A percentile compares a stretch with the other conserved stretches of the same genome.
These are phyloP conservation scores for Xylaria sp. DNA, from an alignment of 2,329 filamentous ascomycete species.

Conservation along the genomic window DNA sequence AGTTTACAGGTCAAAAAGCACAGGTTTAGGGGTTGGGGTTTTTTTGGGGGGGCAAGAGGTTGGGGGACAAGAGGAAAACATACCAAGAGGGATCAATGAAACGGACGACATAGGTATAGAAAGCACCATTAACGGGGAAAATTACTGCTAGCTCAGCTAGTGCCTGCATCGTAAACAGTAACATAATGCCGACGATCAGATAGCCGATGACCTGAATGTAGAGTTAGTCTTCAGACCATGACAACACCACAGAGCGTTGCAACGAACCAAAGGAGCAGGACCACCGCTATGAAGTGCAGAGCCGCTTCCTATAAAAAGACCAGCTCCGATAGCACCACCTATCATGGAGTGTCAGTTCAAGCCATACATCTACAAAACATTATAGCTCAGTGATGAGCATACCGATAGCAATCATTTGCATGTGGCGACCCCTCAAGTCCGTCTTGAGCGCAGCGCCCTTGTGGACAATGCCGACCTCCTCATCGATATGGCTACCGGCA, in stretches of 20 bases:
- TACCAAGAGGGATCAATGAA: conserved; percentile 70
- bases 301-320: conserved; percentile 76
- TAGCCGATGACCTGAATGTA: conserved; percentile 59
- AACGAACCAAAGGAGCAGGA: conserved; percentile 58
- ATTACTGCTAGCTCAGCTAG: conserved; percentile 69
- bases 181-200: conserved; percentile 66
- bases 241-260: neutral
- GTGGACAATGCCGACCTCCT: conserved; percentile 53
- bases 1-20: neutral
- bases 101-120: conserved; percentile 70
- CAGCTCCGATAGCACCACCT: conserved; percentile 61
- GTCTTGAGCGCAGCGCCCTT: conserved; percentile 51
- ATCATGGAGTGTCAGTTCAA: conserved; percentile 17
- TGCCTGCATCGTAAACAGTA: conserved; percentile 68
- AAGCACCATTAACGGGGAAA: conserved; percentile 71
- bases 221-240: conserved; percentile 23
- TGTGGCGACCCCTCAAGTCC: conserved; percentile 54
- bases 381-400: conserved; percentile 30
- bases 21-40: neutral
- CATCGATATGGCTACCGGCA: conserved; percentile 44
- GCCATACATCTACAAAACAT: neutral
- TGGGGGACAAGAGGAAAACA: conserved; percentile 18
- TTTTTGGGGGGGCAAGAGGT: too few relatives aligned
- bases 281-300: conserved; percentile 65
- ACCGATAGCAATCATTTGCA: conserved; percentile 62